Evolutionary conservation across 306 rosid species (phyloP), one percentile per base, ranked within the genome.

Genomic region (Vigna nakashimae): DNA sequence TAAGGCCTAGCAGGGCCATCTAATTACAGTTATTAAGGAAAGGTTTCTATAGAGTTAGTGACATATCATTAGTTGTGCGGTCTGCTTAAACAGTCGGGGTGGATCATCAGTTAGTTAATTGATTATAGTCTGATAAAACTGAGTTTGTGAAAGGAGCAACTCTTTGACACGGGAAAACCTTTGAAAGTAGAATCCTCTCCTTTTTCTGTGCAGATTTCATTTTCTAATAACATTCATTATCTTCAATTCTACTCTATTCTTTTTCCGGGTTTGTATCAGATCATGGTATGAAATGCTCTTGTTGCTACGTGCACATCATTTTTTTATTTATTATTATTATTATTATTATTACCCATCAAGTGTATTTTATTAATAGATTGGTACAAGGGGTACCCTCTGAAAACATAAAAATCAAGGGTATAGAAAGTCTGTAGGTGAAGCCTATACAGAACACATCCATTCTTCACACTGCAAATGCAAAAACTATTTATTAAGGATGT

Each of bases 281-380:
- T 52, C 53, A 36, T 60, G 53, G 43, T 70, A 12, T 43, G 14
- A 8, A 43, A 49, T 15, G 55, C 48, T 59, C 77, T 60, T 62
- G 56, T n/a, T 71, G 56, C 34, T 50, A 50, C 32, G 30, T 38
- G 14, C 14, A 3, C 26, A 9, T 43, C 69, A 73, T 55, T 52
- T 20, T 20, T 20, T 20, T 20, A 20, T 20, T 20, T 20, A 20
- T 20, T 69, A 18, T 16, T 52, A 49, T 14, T 42, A n/a, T n/a
- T n/a, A 4, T 42, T 42, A 5, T 45, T 45, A 45, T 45, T 12
- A 45, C 5, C 50, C 50, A 45, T 2, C 50, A 3, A 45, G 50
- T 45, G 5, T 45, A 45, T 45, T 10, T 10, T 45, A 2, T 45
- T 45, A 45, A 45, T 45, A 3, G 5, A 45, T 3, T 11, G 50